Evolutionary conservation across 768 basidiomycete species (phyloP).

Genomic region (Trametes punicea): DNA sequence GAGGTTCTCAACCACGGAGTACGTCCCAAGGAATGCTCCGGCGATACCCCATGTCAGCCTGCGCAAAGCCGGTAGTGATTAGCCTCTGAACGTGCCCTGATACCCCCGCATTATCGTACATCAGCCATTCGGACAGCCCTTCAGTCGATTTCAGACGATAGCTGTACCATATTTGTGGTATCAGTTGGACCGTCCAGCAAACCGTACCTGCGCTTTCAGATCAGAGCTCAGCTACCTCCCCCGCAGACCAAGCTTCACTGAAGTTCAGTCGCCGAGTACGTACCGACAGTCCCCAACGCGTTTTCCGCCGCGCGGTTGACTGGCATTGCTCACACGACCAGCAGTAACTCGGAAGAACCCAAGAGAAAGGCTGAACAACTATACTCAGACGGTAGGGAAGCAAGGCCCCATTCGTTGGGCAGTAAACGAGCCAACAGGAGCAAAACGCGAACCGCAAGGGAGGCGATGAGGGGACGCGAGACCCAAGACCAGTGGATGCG

Average conservation of each 20-base stretch:
- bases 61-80: too few relatives aligned
- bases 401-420: background rate
- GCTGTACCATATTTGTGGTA: conserved; percentile 75
- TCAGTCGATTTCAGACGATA: conserved; percentile 62
- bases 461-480: background rate
- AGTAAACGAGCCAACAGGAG: background rate
- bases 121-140: conserved; percentile 49
- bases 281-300: conserved; percentile 66
- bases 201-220: conserved; percentile 45
- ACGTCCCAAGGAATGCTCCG: conserved; percentile 62
- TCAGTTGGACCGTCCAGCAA: conserved; percentile 62
- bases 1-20: conserved; percentile 58
- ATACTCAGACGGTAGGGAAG: background rate
- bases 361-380: background rate
- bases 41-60: conserved; percentile 64
- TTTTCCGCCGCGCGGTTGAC: conserved; percentile 58
- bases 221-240: too few relatives aligned
- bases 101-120: conserved; percentile 13
- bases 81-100: too few relatives aligned
- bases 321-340: conserved; percentile 34
- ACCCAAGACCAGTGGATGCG: background rate
- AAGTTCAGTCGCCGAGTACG: conserved; percentile 7
- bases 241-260: too few relatives aligned
- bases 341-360: background rate
- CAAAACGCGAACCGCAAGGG: too few relatives aligned